phyloP scores from a whole-genome alignment of 2,329 filamentous ascomycete species.

The Diaporthe destruens region DNA sequence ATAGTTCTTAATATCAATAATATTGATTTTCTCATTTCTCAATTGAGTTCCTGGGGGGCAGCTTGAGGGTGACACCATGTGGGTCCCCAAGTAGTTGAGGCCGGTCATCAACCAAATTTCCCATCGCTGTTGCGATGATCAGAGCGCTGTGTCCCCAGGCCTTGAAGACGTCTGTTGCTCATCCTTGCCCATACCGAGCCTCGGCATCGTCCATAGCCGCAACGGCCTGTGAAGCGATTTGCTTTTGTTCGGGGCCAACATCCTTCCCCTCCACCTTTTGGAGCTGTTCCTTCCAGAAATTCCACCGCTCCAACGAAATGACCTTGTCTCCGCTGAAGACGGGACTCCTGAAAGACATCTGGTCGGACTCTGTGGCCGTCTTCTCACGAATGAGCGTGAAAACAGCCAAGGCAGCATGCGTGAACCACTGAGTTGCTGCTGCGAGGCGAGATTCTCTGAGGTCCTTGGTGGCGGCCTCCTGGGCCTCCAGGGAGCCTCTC shows the following conservation, averaged over 20 bases:
- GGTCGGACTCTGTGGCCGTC: not conserved
- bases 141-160: not conserved
- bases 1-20: not conserved
- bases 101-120: too few species aligned
- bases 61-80: too few species aligned
- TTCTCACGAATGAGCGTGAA: not conserved
- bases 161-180: not conserved
- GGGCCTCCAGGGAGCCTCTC: not conserved
- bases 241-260: not conserved
- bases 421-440: not conserved
- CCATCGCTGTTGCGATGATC: not conserved
- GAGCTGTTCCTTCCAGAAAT: not conserved
- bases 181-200: not conserved
- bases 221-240: not conserved
- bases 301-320: not conserved
- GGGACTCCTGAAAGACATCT: not conserved
- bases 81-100: too few species aligned
- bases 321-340: not conserved
- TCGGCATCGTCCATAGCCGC: not conserved
- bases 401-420: not conserved
- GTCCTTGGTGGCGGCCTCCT: not conserved
- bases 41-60: too few species aligned
- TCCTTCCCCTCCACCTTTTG: not conserved
- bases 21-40: not conserved
- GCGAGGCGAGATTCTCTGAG: constrained; percentile 2